Base-by-base conservation (phyloP, 2,329 filamentous ascomycete species). In the Epichloe gansuensis region DNA sequence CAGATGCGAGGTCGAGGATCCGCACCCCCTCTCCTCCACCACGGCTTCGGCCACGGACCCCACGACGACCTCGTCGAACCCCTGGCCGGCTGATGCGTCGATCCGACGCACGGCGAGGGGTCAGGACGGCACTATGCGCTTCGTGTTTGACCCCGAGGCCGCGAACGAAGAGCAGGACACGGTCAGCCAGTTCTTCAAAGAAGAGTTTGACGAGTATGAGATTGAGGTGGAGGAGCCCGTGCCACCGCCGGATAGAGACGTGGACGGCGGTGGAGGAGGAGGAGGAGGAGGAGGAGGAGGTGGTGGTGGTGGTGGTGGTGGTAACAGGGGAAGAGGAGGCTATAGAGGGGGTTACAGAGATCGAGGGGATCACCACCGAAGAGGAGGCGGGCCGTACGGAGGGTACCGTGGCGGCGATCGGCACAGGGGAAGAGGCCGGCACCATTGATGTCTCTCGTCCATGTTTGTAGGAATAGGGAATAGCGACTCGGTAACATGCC, bases 81-180 rank as follows among this genome's bases (percentile, higher is more conserved):
- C 68, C 3, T 64, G 66, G 57, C 63, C 68, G 1, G 68, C 68
- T 7, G 64, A 67, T 36, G 58, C 63, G 2, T 61, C 64, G 0
- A 60, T 63, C 12, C 58, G 61, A 9, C 57, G 66, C 1, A 62
- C 65, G 5, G 65, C 66, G 61, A 56, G 72, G 67, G 59, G 73
- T 63, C 66, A 76, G 60, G 84, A 88, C 23, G 86, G 86, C 6
- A 95, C 91, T 0, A 81, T 94, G 57, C 80, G 93, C 6, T 97
- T 95, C 66, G 88, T 96, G 68, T 83, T 97, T 47, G 87, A 95
- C 57, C 80, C 84, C 0, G 83, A 85, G 51, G 78, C 84, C 48
- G 89, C 89, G 2, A 76, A 78, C 46, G 74, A 75, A 15, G 93
- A 98, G 68, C 79, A 81, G 59, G 75, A 76, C 12, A 74, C 77